These are phyloP conservation scores for Vinca major DNA, from an alignment of 305 asterid species.

Conservation along the genomic window DNA sequence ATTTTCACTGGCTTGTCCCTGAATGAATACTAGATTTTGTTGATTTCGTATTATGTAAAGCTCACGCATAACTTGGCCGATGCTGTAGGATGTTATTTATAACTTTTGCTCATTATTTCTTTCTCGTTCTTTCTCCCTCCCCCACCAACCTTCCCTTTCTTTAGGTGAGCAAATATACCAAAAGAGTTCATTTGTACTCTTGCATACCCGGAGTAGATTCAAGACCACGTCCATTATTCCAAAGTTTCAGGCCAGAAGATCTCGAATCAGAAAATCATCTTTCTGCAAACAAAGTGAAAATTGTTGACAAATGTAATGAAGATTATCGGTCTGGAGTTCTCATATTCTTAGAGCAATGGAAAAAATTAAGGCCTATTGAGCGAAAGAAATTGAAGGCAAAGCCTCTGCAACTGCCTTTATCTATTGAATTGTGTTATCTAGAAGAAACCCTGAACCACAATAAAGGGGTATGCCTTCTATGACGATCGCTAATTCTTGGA, in stretches of 20 bases:
- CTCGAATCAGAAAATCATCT: slow-evolving; percentile 29
- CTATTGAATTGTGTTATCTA: slow-evolving; percentile 66
- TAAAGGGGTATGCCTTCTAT: slow-evolving; percentile 41
- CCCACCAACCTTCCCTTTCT: background rate
- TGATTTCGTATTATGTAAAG: background rate
- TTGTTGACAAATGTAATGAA: slow-evolving; percentile 26
- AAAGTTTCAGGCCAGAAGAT: slow-evolving; percentile 74
- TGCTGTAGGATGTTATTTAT: background rate
- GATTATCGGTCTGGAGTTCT: slow-evolving; percentile 47
- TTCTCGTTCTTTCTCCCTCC: background rate
- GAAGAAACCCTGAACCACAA: slow-evolving; percentile 71
- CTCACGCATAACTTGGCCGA: background rate
- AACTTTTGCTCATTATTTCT: background rate
- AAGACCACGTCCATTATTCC: slow-evolving; percentile 80
- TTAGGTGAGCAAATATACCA: slow-evolving; percentile 83
- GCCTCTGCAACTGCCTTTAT: slow-evolving; percentile 81
- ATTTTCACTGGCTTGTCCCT: background rate
- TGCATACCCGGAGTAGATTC: slow-evolving; percentile 60
- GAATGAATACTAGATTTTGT: background rate
- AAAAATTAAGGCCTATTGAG: slow-evolving; percentile 70
- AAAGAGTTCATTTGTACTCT: slow-evolving; percentile 80
- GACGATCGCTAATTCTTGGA: background rate
- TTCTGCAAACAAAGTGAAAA: slow-evolving; percentile 21
- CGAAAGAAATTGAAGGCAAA: slow-evolving; percentile 58
- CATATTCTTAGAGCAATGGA: slow-evolving; percentile 63